Evolutionary conservation across 192 early-diverging fungal species (phyloP).

Genomic region (Dissophora ornata): DNA sequence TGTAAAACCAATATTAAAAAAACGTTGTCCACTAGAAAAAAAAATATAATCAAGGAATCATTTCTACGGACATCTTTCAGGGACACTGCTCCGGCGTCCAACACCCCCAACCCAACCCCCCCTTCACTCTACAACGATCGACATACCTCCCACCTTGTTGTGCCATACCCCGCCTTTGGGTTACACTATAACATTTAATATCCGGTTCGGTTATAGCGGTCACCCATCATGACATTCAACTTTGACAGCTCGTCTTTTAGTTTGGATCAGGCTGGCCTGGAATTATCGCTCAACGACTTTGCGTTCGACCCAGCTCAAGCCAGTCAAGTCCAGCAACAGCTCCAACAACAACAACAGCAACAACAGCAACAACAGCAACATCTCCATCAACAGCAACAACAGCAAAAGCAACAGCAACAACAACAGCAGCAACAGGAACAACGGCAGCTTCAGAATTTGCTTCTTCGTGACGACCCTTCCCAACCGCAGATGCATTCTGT

Average conservation of each 20-base stretch:
- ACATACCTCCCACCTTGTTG: no score
- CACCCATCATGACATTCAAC: slow-evolving; percentile 40
- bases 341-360: slow-evolving; percentile 34
- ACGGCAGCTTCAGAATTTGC: slow-evolving; percentile 31
- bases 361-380: slow-evolving; percentile 33
- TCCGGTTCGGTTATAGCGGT: no score
- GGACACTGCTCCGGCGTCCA: no score
- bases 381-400: slow-evolving; percentile 26
- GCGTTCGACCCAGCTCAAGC: slow-evolving; percentile 46
- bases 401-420: slow-evolving; percentile 29
- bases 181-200: no score
- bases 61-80: no score
- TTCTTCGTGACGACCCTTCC: slow-evolving; percentile 27
- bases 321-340: slow-evolving; percentile 35
- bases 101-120: no score
- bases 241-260: slow-evolving; percentile 42
- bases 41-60: no score
- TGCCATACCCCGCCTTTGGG: no score
- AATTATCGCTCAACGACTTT: slow-evolving; percentile 45
- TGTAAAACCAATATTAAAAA: no score
- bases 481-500: slow-evolving; percentile 3
- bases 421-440: slow-evolving; percentile 31
- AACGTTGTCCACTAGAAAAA: no score
- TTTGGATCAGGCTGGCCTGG: slow-evolving; percentile 37
- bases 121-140: no score